Percentiles rank a stretch among this genome's conserved stretches.
These are phyloP conservation scores for Aspergillus amoenus DNA, from an alignment of 2,329 filamentous ascomycete genomes.

Conservation along the genomic window DNA sequence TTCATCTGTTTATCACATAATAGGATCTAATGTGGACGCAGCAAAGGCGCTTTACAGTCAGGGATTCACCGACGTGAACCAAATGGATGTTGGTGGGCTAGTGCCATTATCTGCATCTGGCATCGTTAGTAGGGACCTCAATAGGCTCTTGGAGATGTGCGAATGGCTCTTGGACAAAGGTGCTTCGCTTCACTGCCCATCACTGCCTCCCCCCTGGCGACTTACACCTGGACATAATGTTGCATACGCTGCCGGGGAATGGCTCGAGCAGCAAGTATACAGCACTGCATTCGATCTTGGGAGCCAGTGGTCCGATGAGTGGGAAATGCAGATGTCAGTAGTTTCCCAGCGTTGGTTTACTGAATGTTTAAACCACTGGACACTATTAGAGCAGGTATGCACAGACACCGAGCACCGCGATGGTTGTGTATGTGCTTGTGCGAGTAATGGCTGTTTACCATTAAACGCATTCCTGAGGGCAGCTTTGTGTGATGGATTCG, in stretches of 20 bases:
- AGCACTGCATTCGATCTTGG: too few relatives aligned
- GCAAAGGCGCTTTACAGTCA: neutral
- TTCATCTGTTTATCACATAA: neutral
- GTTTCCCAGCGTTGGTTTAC: rapidly evolving
- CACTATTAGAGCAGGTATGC: neutral
- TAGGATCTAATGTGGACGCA: neutral
- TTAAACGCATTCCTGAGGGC: neutral
- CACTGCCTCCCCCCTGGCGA: rapidly evolving
- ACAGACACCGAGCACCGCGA: neutral
- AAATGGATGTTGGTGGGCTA: neutral
- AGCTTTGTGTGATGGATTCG: too few relatives aligned
- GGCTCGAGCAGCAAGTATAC: rapidly evolving
- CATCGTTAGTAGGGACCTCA: rapidly evolving
- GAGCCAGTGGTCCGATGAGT: neutral
- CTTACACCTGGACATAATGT: too few relatives aligned
- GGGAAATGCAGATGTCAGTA: rapidly evolving
- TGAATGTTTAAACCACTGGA: neutral
- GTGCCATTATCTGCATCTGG: too few relatives aligned
- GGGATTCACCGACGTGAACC: neutral
- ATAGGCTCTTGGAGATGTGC: too few relatives aligned
- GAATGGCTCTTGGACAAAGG: too few relatives aligned
- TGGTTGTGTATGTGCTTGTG: neutral
- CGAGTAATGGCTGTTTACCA: neutral
- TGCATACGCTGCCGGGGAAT: too few relatives aligned
- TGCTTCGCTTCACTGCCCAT: too few relatives aligned